Evolutionary conservation across 139 green algal genomes (phyloP).

Genomic region (Picochlorum sp.): DNA sequence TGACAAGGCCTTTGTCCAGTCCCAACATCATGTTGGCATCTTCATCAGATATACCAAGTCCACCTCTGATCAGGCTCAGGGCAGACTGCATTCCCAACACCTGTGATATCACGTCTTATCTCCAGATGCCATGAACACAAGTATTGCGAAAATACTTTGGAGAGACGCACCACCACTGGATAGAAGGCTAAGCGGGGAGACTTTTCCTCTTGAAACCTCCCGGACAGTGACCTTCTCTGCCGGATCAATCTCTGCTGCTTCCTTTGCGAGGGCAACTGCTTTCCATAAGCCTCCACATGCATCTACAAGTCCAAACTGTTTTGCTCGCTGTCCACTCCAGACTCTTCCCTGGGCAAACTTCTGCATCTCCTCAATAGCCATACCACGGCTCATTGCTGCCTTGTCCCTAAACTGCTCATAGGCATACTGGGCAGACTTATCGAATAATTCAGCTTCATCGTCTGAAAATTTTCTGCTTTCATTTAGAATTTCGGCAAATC

Average conservation of each 20-base stretch:
- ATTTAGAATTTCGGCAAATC: conserved; percentile 51
- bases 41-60: too few relatives aligned
- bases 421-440: conserved; percentile 55
- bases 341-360: conserved; percentile 73
- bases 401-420: conserved; percentile 81
- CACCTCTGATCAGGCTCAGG: too few relatives aligned
- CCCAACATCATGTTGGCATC: conserved; percentile 3
- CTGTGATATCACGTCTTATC: too few relatives aligned
- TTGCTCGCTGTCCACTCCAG: conserved; percentile 68
- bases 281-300: conserved; percentile 64
- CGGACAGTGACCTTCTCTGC: conserved; percentile 36
- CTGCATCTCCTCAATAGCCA: conserved; percentile 49
- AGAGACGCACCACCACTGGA: neutral
- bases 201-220: conserved; percentile 42
- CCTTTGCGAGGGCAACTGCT: conserved; percentile 71
- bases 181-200: conserved; percentile 40
- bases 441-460: conserved; percentile 76
- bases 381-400: conserved; percentile 42
- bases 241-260: conserved; percentile 47
- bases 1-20: neutral
- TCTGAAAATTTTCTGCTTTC: conserved; percentile 55
- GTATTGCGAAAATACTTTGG: neutral
- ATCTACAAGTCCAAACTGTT: conserved; percentile 71
- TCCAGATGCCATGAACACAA: neutral
- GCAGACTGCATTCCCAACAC: too few relatives aligned